Conservation (phyloP, 1,284 basidiomycete genomes). For the Neotropicomus parvogracilis region DNA sequence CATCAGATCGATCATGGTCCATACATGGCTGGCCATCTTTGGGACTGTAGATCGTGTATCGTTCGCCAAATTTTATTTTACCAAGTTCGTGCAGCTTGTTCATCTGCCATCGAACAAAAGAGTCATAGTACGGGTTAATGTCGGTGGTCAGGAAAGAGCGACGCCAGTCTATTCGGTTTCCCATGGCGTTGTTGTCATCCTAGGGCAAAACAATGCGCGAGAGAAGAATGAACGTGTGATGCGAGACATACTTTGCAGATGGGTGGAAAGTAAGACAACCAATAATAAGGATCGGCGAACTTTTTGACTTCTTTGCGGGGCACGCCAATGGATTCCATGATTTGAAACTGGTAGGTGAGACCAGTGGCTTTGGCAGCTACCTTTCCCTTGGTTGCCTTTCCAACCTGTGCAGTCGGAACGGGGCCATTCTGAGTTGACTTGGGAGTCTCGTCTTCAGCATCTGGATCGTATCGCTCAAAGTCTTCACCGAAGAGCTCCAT, state of each 20-base stretch:
- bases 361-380: conserved; percentile 91
- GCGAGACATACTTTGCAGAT: conserved; percentile 72
- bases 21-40: conserved; percentile 99
- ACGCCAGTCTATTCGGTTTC: conserved; percentile 97
- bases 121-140: conserved; percentile 95
- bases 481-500: conserved; percentile 94
- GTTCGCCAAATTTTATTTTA: conserved; percentile 97
- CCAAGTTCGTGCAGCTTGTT: conserved; percentile 86
- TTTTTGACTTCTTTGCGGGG: conserved; percentile 89
- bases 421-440: conserved; percentile 39
- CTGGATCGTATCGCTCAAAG: conserved; percentile 71
- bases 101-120: conserved; percentile 98
- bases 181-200: conserved; percentile 83
- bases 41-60: conserved; percentile 99
- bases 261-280: conserved; percentile 95
- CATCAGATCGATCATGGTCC: conserved; percentile 98
- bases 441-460: conserved; percentile 47
- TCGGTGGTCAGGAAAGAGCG: conserved; percentile 94
- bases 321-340: conserved; percentile 92
- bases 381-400: conserved; percentile 97
- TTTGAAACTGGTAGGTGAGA: conserved; percentile 97
- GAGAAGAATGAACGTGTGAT: neutral
- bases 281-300: conserved; percentile 91
- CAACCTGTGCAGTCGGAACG: conserved; percentile 45
- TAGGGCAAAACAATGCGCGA: conserved; percentile 32